Evolutionary conservation across 257 asterid genomes (phyloP).

Genomic region (Verbascum thapsus): DNA sequence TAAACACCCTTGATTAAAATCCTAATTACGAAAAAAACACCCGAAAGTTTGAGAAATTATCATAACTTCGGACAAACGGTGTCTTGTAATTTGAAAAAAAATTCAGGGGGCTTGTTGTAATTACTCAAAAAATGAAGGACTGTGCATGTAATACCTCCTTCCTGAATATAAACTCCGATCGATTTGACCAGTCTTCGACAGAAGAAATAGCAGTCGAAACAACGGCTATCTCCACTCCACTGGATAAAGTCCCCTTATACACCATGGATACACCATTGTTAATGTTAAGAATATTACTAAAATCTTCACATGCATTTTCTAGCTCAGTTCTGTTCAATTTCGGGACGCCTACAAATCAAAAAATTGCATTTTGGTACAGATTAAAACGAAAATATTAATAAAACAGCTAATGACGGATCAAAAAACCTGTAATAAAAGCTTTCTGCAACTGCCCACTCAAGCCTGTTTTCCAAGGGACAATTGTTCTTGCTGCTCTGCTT

Average conservation of each 20-base stretch:
- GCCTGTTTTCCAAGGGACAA: slow-evolving; percentile 89
- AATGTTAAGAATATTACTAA: slow-evolving; percentile 70
- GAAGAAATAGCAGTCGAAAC: slow-evolving; percentile 66
- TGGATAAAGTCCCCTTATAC: slow-evolving; percentile 90
- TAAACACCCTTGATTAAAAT: too few species aligned
- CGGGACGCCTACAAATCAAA: slow-evolving; percentile 68
- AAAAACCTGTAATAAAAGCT: slow-evolving; percentile 79
- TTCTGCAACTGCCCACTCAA: slow-evolving; percentile 95
- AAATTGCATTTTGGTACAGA: slow-evolving; percentile 9
- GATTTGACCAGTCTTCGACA: slow-evolving; percentile 70
- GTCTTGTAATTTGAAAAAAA: too few species aligned
- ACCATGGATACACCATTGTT: slow-evolving; percentile 55
- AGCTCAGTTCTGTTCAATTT: slow-evolving; percentile 81
- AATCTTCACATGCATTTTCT: slow-evolving; percentile 92
- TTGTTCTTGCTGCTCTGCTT: slow-evolving; percentile 65
- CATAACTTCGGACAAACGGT: too few species aligned
- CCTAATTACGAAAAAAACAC: too few species aligned
- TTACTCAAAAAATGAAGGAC: too few species aligned
- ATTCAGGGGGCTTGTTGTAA: too few species aligned
- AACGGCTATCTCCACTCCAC: slow-evolving; percentile 93
- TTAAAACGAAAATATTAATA: neutral
- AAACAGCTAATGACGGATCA: neutral
- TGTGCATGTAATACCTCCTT: slow-evolving; percentile 53
- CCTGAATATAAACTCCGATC: slow-evolving; percentile 65
- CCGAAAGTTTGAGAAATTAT: too few species aligned